Base-by-base conservation (phyloP, 768 basidiomycete species). In the Boletus subparvulus region DNA sequence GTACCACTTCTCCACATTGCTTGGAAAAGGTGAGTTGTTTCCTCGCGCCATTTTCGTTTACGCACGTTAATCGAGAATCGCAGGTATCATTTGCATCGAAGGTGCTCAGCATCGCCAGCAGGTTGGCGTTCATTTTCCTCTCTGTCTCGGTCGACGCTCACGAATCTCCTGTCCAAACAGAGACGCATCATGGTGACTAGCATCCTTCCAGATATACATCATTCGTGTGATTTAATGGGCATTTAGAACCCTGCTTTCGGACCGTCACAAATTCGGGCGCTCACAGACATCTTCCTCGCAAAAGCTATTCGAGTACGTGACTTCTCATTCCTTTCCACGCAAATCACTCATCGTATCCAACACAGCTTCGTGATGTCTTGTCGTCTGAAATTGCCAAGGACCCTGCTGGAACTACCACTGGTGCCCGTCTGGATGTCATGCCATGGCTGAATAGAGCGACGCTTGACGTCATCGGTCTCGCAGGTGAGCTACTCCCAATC, bases 221-320 rank as follows among this genome's bases (percentile, higher is more conserved):
- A 8, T 9, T 39, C 24, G 4, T 32, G 16, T n/a, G 21, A 52
- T 13, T 48, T 30, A 43, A 21, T 9, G 7, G 11, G 8, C 39
- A 16, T 41, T 26, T 19, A 77, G 85, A 87, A 86, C 59, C 85
- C 85, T 19, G 84, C 85, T 0, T 87, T 88, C 64, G 83, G 84
- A 2, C 75, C 77, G 5, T 69, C 80, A 6, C 83, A 85, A 61
- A 77, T 87, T 40, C 75, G 84, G 4, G 80, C 80, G 47, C 64
- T 86, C 16, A 83, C 82, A 0, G 75, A 76, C 16, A 80, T 84
- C n/a, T 86, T 87, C 54, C 56, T 82, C 3, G 77, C 79, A 10
- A 87, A 86, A 65, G 72, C 85, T 0, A 60, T 78, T 0, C 70
- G 80, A 67, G 85, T 83, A 62, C 32, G 59, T 17, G 3, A 40